Conservation (phyloP, 192 early-diverging fungal species). For the Ambispora gerdemannii region DNA sequence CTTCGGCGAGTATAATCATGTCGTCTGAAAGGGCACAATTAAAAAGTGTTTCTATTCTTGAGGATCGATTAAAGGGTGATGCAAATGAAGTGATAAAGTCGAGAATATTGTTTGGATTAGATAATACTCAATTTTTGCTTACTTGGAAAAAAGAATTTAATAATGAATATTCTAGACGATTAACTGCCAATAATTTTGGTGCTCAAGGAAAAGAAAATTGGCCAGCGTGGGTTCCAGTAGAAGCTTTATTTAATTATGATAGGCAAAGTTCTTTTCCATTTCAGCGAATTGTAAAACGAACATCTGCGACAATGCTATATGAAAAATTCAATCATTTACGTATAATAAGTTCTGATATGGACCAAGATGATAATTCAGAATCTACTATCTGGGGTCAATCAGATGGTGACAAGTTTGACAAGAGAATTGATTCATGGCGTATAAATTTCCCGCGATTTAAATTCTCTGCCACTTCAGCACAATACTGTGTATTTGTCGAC, state of each 20-base stretch:
- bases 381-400: not conserved
- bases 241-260: conserved; percentile 56
- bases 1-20: conserved; percentile 52
- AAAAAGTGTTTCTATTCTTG: conserved; percentile 55
- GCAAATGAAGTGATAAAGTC: conserved; percentile 59
- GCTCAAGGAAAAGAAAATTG: conserved; percentile 46
- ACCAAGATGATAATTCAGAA: conserved; percentile 18
- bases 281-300: conserved; percentile 56
- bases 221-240: conserved; percentile 70
- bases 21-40: conserved; percentile 59
- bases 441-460: conserved; percentile 73
- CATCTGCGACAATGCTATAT: conserved; percentile 52
- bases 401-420: conserved; percentile 45
- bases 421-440: conserved; percentile 61
- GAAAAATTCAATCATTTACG: conserved; percentile 71
- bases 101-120: conserved; percentile 57
- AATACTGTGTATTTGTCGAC: conserved; percentile 71
- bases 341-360: conserved; percentile 45
- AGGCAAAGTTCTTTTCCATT: conserved; percentile 45
- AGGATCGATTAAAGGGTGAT: conserved; percentile 40
- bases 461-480: conserved; percentile 69
- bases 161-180: conserved; percentile 35
- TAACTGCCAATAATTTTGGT: conserved; percentile 49
- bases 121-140: conserved; percentile 66
- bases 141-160: conserved; percentile 46